These are phyloP conservation scores for Didymella keratinophila DNA, from an alignment of 2,329 filamentous ascomycete species.

Conservation along the genomic window DNA sequence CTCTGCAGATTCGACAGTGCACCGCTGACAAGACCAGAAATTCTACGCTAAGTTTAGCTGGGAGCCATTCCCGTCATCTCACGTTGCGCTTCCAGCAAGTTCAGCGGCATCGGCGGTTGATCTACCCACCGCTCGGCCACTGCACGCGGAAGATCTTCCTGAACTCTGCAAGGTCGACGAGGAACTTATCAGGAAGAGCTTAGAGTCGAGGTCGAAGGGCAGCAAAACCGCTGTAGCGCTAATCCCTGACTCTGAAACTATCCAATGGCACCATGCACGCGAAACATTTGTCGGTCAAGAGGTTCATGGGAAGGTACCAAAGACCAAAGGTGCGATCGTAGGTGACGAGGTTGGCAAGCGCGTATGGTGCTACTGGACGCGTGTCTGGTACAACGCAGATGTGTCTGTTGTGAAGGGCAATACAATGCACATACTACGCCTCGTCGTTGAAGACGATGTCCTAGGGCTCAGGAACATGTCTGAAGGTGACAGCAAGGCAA, in stretches of 20 bases:
- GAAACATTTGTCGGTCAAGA: constrained; percentile 78
- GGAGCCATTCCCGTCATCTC: constrained; percentile 75
- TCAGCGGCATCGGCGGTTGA: constrained; percentile 4
- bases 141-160: constrained; percentile 69
- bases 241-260: constrained; percentile 70
- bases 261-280: constrained; percentile 80
- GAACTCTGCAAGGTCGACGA: constrained; percentile 72
- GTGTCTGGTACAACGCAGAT: constrained; percentile 68
- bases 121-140: constrained; percentile 46
- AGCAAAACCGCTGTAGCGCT: constrained; percentile 68
- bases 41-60: constrained; percentile 84
- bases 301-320: constrained; percentile 65
- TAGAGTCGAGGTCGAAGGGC: constrained; percentile 54
- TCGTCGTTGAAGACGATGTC: constrained; percentile 69
- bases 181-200: constrained; percentile 62
- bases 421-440: constrained; percentile 71
- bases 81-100: constrained; percentile 58
- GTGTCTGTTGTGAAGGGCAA: constrained; percentile 66
- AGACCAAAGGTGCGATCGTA: constrained; percentile 75
- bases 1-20: constrained; percentile 57
- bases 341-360: constrained; percentile 59
- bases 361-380: constrained; percentile 78
- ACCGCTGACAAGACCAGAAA: constrained; percentile 73
- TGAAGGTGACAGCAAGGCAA: constrained; percentile 44
- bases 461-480: constrained; percentile 22